phyloP scores from a whole-genome alignment of 208 protist genomes.

The Balamuthia mandrillaris region DNA sequence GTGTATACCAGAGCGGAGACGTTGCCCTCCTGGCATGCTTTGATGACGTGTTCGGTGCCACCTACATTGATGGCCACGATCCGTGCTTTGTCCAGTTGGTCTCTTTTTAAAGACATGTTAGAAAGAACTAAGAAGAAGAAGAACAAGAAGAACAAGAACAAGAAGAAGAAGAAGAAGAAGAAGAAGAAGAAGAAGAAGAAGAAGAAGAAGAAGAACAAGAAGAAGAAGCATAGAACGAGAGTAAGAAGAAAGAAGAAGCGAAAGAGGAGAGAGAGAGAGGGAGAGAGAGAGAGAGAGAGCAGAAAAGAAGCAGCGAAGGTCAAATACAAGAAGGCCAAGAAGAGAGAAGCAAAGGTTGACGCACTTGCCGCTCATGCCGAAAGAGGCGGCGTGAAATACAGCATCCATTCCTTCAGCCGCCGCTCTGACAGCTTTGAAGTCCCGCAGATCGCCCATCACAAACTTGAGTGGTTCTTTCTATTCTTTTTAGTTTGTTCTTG shows the following conservation, averaged over 20 bases:
- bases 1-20: not conserved
- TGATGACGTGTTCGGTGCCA: slow-evolving; percentile 44
- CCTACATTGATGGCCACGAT: slow-evolving; percentile 45
- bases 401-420: slow-evolving; percentile 27
- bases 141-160: too few species aligned
- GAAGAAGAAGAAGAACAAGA: too few species aligned
- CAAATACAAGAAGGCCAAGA: not conserved
- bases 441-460: slow-evolving; percentile 32
- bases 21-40: not conserved
- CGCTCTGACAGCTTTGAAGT: not conserved
- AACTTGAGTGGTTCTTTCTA: not conserved
- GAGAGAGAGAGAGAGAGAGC: too few species aligned
- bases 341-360: not conserved
- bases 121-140: too few species aligned
- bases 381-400: slow-evolving; percentile 54
- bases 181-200: too few species aligned
- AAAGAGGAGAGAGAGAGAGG: too few species aligned
- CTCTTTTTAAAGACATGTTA: too few species aligned
- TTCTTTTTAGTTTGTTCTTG: not conserved
- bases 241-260: too few species aligned
- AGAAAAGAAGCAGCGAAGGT: not conserved
- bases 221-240: too few species aligned
- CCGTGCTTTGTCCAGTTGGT: slow-evolving; percentile 42
- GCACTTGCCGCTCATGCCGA: slow-evolving; percentile 48
- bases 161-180: too few species aligned